phyloP scores from a whole-genome alignment of 176 grass and related monocot species.

The Musa troglodytarum region DNA sequence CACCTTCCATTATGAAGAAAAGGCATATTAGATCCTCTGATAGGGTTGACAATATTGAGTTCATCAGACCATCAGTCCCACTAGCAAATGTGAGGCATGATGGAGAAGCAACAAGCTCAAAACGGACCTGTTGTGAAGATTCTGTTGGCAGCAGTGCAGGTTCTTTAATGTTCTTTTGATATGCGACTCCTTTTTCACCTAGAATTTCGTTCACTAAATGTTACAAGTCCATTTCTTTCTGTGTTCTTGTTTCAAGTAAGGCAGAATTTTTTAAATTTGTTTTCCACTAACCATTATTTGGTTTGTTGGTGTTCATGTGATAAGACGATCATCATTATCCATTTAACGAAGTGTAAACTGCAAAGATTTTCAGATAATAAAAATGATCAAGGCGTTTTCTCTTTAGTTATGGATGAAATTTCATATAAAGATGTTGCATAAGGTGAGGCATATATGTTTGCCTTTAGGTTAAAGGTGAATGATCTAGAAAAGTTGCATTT shows the following conservation, averaged over 20 bases:
- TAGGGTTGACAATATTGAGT: conserved; percentile 28
- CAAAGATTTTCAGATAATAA: no score
- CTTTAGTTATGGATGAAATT: no score
- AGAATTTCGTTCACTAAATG: not conserved
- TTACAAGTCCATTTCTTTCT: not conserved
- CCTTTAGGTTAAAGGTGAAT: no score
- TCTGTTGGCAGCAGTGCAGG: conserved; percentile 35
- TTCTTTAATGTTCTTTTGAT: conserved; percentile 26
- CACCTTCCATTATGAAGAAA: conserved; percentile 14
- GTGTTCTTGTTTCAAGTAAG: not conserved
- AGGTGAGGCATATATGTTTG: no score
- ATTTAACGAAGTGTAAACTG: no score
- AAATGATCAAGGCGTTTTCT: no score
- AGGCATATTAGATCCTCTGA: not conserved
- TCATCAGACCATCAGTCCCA: conserved; percentile 19
- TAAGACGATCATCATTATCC: no score
- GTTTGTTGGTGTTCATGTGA: no score
- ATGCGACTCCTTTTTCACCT: not conserved
- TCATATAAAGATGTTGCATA: no score
- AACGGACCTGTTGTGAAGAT: conserved; percentile 17
- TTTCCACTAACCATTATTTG: no score
- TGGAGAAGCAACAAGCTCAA: conserved; percentile 27
- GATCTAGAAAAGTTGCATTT: no score
- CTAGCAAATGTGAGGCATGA: conserved; percentile 17
- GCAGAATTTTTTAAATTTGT: no score